These are phyloP conservation scores for Schrenkiella parvula DNA, from an alignment of 345 rosid species.

Conservation along the genomic window DNA sequence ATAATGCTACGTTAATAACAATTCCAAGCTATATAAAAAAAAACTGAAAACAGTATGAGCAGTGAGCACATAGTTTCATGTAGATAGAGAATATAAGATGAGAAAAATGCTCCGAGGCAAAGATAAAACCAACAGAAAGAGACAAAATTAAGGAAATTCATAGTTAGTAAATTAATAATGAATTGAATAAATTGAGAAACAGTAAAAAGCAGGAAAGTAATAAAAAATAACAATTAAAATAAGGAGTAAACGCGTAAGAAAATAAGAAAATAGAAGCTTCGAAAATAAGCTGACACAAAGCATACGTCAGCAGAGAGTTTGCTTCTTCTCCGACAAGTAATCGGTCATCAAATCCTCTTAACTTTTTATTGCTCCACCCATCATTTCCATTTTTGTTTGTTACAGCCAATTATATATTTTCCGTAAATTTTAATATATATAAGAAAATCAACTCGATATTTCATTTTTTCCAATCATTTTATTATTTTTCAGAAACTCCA, in stretches of 20 bases:
- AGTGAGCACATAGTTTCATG: constrained; percentile 20
- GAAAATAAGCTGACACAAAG: constrained; percentile 37
- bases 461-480: background rate
- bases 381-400: background rate
- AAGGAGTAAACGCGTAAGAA: constrained; percentile 23
- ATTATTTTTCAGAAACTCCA: background rate
- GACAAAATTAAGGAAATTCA: constrained; percentile 18
- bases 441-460: background rate
- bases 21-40: background rate
- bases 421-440: background rate
- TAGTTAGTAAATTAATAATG: background rate
- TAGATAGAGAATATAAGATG: constrained; percentile 2
- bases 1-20: too few relatives aligned
- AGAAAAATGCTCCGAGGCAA: background rate
- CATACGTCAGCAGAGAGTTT: constrained; percentile 34
- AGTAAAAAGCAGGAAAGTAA: constrained; percentile 6
- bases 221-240: background rate
- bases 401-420: background rate
- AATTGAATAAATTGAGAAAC: constrained; percentile 3
- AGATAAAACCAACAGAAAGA: constrained; percentile 28
- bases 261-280: too few relatives aligned
- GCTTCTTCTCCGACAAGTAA: constrained; percentile 38
- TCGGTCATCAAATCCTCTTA: constrained; percentile 18
- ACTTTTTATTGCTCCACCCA: constrained; percentile 5
- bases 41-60: background rate